Evolutionary conservation across 305 asterid genomes (phyloP).

Genomic region (Rubia occidens): DNA sequence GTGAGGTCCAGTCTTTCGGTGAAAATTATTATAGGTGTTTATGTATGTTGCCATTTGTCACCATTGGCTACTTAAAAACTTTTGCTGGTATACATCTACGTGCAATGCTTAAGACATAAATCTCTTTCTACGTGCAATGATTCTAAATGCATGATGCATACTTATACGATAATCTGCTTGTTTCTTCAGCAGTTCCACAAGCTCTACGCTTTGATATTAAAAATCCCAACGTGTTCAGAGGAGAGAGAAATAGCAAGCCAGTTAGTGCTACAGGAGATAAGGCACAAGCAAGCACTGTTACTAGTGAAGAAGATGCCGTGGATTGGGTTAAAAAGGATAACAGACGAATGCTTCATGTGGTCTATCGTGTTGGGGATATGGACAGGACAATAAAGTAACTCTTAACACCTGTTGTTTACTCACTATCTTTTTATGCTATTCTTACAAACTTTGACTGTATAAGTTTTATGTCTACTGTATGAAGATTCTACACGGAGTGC

Average conservation of each 20-base stretch:
- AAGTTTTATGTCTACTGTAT: conserved; percentile 20
- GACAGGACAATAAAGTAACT: conserved; percentile 88
- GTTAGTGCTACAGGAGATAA: conserved; percentile 47
- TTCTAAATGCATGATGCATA: not conserved
- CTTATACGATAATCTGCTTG: conserved; percentile 20
- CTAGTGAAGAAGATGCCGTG: conserved; percentile 53
- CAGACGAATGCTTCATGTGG: conserved; percentile 96
- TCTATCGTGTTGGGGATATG: conserved; percentile 93
- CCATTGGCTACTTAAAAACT: not conserved
- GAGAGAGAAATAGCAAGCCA: conserved; percentile 25
- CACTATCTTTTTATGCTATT: conserved; percentile 17
- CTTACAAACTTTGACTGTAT: conserved; percentile 10
- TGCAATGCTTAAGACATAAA: too few relatives aligned
- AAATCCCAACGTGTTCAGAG: conserved; percentile 41
- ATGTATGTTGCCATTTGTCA: not conserved
- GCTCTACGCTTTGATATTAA: conserved; percentile 52
- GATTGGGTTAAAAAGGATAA: conserved; percentile 91
- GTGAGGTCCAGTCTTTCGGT: not conserved
- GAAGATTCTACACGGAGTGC: conserved; percentile 95
- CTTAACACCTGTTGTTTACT: conserved; percentile 15
- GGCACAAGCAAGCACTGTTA: conserved; percentile 54
- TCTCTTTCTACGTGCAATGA: not conserved
- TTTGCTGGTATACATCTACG: not conserved
- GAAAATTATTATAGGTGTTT: not conserved
- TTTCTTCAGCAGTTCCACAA: conserved; percentile 49